Base-by-base conservation (phyloP, 352 stramenopile species). In the Phytophthora parvispora region DNA sequence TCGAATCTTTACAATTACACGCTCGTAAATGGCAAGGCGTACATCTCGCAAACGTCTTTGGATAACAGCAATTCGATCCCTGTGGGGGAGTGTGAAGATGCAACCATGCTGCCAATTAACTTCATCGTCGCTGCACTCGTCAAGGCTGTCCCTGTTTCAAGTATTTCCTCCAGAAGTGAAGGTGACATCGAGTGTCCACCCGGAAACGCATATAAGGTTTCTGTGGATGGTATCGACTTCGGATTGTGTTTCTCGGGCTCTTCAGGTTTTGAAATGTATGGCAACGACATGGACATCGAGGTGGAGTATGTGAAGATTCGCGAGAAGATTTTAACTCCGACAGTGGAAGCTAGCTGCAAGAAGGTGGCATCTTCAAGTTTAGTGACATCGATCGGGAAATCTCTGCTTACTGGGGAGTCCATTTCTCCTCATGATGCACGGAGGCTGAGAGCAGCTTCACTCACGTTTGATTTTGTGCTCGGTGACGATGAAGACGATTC, bases 171-270 rank as follows among this genome's bases (percentile, higher is more conserved):
- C 1, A 65, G 28, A 2, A 64, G 49, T n/a, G 45, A 36, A 36
- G 60, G 50, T 31, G 16, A 20, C 12, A 60, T 72, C 34, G 32
- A 68, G 6, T 83, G 75, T 48, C 29, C 55, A 9, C 61, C 24
- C 36, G 67, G 60, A 8, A 54, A 63, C 5, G 51, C 68, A 32
- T 74, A 78, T 50, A 73, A 74, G 25, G 24, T 69, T 20, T 54
- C 64, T 16, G 64, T 83, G 22, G 68, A 67, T 31, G 69, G 61
- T 20, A 59, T 77, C 50, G 47, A 71, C 25, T 62, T 75, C 32
- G 63, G 62, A 9, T 47, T 83, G 20, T 83, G 71, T 34, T 64
- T 58, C 36, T 59, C 36, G 10, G 40, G 22, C 10, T 58, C 38
- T 49, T 49, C 58, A 40, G 59, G 54, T 1, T 74, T 74, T 18